These are phyloP conservation scores for Urostyla sp. DNA, from an alignment of 73 alveolate genomes.

Conservation along the genomic window DNA sequence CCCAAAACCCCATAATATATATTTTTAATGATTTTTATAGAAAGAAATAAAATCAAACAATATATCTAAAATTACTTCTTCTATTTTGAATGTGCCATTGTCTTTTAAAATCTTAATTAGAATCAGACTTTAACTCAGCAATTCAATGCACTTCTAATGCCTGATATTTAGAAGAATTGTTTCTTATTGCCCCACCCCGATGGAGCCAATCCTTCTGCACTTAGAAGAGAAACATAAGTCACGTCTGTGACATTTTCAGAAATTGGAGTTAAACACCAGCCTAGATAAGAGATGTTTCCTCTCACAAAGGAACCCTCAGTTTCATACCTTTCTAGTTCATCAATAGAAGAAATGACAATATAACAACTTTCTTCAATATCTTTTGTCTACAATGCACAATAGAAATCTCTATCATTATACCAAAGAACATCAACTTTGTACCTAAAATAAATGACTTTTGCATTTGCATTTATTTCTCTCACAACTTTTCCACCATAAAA, in stretches of 20 bases:
- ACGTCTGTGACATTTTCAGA: background rate
- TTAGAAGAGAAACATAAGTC: background rate
- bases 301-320: background rate
- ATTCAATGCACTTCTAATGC: no score
- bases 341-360: background rate
- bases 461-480: background rate
- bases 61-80: no score
- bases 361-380: background rate
- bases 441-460: background rate
- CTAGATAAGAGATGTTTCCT: background rate
- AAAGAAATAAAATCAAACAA: no score
- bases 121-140: no score
- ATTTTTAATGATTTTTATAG: no score
- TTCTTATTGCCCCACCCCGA: no score
- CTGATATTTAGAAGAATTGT: no score
- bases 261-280: background rate
- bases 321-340: background rate
- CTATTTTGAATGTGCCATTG: no score
- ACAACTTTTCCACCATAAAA: no score
- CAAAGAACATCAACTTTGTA: background rate
- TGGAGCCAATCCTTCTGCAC: background rate
- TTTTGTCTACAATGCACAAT: background rate
- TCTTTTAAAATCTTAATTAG: no score
- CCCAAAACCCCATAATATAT: no score
- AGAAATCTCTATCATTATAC: background rate